Evolutionary conservation across 768 basidiomycete species (phyloP), one percentile per base, ranked within the genome.

Genomic region (Collybiopsis confluens): DNA sequence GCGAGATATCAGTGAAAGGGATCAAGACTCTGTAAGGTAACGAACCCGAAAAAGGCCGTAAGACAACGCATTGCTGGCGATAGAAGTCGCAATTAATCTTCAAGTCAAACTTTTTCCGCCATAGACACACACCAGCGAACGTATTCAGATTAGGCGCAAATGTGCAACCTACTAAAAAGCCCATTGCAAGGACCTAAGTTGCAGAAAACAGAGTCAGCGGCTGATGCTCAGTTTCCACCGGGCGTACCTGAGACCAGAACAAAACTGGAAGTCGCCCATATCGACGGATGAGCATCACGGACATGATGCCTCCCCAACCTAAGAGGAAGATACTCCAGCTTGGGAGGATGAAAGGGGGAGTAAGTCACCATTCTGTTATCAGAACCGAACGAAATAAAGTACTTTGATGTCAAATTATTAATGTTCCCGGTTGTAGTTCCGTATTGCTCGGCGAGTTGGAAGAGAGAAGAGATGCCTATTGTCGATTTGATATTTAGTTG

Each of bases 261-360:
- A 84, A 66, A 2, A 83, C 71, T 1, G 82, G 82, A 9, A 84
- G 74, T n/a, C 82, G 76, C 7, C 82, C 82, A 56, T 65, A 79
- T 11, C 77, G 75, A 37, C 78, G 72, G 59, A 80, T 73, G 16
- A 82, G 67, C 55, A 80, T 71, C 4, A 80, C 76, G 9, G 77
- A 73, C 52, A 77, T 63, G 38, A 81, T 62, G 24, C 80, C 76
- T 11, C 81, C 79, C 70, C 73, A 75, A 23, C 76, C 72, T 2
- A 73, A 56, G 11, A 73, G 59, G 60, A 73, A 73, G 45, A 76
- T 73, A 52, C 71, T 73, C 73, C 72, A 74, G 60, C 73, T 74
- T 33, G 13, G 6, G 30, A 33, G 13, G 30, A 33, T 33, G 30
- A 13, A 13, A 33, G 13, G 30, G 30, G 5, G 5, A 33, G 30